Base-by-base conservation (phyloP, 2,329 filamentous ascomycete genomes). In the Paecilomyces sp. region DNA sequence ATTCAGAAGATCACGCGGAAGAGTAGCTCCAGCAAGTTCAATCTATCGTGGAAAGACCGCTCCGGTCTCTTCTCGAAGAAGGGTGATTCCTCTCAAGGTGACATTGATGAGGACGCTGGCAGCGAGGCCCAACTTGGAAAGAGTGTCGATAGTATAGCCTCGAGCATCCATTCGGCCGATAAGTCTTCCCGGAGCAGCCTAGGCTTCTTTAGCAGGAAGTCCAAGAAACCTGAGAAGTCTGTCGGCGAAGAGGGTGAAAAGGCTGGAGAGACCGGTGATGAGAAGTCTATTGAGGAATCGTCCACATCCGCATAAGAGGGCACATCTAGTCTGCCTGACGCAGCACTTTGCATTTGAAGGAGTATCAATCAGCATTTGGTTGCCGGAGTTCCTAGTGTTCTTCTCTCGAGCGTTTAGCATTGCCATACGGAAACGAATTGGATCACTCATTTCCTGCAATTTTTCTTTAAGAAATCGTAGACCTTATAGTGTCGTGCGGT, bases 1-100 rank as follows among this genome's bases (percentile, higher is more conserved):
- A 81, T 82, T 60, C 79, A 79, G 59, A 81, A 80, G 62, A 77
- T 82, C 58, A 80, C 78, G 7, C 77, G 79, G 57, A 82, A 81
- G 62, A 76, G 79, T 56, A 80, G 77, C 64, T 79, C 77, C 11
- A 76, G 78, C 70, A 82, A 80, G 61, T 81, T 81, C 66, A 80
- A 78, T 61, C 72, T 76, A 55, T 77, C 78, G 13, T 82, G 79
- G 79, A 81, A 81, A 66, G 79, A 81, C 58, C 77, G 79, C 47
- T 74, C 74, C 7, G 72, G 76, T 11, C 64, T 81, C 6, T 80
- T 80, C 62, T 79, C 74, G 52, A 78, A 77, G 64, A 79, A 77
- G 64, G 75, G 72, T 33, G 76, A 79, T 55, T 67, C 76, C 18
- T 70, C 73, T 18, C 73, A 76, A 55, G 76, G 72, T 33, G 77